phyloP scores from a whole-genome alignment of 192 early-diverging fungal species.

The Rhizophlyctis rosea region DNA sequence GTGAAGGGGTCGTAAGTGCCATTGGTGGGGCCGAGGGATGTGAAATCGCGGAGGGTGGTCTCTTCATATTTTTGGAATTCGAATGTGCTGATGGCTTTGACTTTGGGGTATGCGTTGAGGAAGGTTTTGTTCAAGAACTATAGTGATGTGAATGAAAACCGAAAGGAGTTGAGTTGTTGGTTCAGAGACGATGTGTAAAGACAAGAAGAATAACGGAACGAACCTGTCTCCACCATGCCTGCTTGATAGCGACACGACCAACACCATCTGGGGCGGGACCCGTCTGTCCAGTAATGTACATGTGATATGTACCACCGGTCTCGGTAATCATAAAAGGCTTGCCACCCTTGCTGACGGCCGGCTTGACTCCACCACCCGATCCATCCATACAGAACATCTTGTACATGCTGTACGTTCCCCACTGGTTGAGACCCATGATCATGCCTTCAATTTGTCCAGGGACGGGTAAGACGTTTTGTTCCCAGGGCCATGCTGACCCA shows the following conservation, averaged over 20 bases:
- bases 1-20: too few relatives aligned
- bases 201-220: too few relatives aligned
- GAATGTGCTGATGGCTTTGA: constrained; percentile 36
- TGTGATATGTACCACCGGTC: too few relatives aligned
- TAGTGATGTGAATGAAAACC: too few relatives aligned
- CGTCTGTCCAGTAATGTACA: too few relatives aligned
- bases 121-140: constrained; percentile 31
- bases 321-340: constrained; percentile 46
- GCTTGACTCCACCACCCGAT: constrained; percentile 8
- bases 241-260: constrained; percentile 35
- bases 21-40: too few relatives aligned
- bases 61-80: constrained; percentile 44
- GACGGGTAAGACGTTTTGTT: constrained; percentile 21
- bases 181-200: too few relatives aligned
- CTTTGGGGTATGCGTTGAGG: constrained; percentile 31
- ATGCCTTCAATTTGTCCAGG: constrained; percentile 28
- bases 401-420: constrained; percentile 31
- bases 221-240: constrained; percentile 45
- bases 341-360: constrained; percentile 21
- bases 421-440: constrained; percentile 13
- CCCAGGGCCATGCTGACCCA: constrained; percentile 33
- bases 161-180: too few relatives aligned
- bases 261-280: too few relatives aligned
- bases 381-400: constrained; percentile 35
- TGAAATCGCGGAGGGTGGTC: constrained; percentile 38